Evolutionary conservation across 2,329 filamentous ascomycete genomes (phyloP), one percentile per base, ranked within the genome.

Genomic region (Westerdykella aurantiaca): DNA sequence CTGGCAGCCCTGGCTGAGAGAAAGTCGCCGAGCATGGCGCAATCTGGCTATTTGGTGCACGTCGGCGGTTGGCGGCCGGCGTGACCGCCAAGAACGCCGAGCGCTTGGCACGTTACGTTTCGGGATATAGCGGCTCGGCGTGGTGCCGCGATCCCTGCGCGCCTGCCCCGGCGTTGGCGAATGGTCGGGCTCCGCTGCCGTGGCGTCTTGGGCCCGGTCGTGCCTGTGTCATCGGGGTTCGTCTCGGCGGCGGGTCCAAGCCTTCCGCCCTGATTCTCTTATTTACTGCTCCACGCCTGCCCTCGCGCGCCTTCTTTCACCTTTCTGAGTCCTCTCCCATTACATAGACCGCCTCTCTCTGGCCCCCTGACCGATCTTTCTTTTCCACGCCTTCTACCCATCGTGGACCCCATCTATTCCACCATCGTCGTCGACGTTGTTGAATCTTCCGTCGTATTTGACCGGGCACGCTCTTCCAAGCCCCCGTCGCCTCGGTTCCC

Each of bases 231-330:
- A 13, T 33, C 14, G 12, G 12, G 31, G 12, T 33, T 14, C 12
- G 31, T 14, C 12, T 12, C 12, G 12, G 31, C 31, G 33, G 33
- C 33, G 33, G 31, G 39, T 31, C 39, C 39, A 42, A 31, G 23
- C 47, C 45, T 48, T 50, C 45, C 44, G 40, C 45, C 47, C 50
- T 43, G 41, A 37, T 43, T 38, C 38, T 22, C 33, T 35, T 35
- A 35, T 35, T 46, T 44, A 41, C 43, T 45, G 42, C 45, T 43
- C 43, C 39, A 45, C 34, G 42, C 47, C 38, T 43, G 38, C 42
- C 37, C 39, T 38, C 34, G 21, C 41, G 14, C 22, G 31, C 31
- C 34, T 39, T 14, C 31, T 38, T 39, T 34, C 43, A 25, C 46
- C 41, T 10, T 10, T 23, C 31, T 5, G 10, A 14, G 7, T 13